Base-by-base conservation (phyloP, 441 rosid genomes). In the Isatis lusitanica region DNA sequence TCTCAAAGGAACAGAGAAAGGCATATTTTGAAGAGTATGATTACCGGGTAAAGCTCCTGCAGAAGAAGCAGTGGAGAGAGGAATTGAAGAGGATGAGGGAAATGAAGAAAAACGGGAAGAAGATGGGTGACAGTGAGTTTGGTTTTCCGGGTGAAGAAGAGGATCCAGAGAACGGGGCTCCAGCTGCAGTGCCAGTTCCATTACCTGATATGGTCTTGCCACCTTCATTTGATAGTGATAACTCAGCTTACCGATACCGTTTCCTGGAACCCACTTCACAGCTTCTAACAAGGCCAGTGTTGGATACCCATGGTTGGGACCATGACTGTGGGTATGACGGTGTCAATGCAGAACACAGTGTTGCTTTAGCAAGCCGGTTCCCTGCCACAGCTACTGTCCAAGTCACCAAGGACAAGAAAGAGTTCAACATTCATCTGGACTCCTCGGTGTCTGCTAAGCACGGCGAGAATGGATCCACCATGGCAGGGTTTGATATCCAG, bases 301-400 rank as follows among this genome's bases (percentile, higher is more conserved):
- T 90, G 78, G 96, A 92, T 77, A 78, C 89, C 40, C 90, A 92
- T 74, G 89, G 94, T 16, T 92, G 97, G 97, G 97, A 92, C 81
- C 94, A 90, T 83, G 97, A 91, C 73, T 87, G 85, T 77, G 96
- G 96, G 24, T 90, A 88, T 63, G 96, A 89, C 30, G 97, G 97
- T 10, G 84, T 89, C 62, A 86, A 83, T 67, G 62, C 88, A 7
- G 91, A 91, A 60, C 80, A 85, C 1, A 80, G 79, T 61, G 71
- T 89, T 71, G 89, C 88, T 24, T 28, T 91, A 58, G 80, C 78
- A 28, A 81, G 76, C 56, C 85, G 48, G 38, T 91, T 84, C 77
- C 97, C 95, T 9, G 87, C 86, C 4, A 81, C 86, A 9, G 75
- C 88, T 43, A 64, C 88, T 4, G 85, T 88, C 73, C 95, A 89